Base-by-base conservation (phyloP, 805 yeast genomes). In the Peterozyma xylosa region DNA sequence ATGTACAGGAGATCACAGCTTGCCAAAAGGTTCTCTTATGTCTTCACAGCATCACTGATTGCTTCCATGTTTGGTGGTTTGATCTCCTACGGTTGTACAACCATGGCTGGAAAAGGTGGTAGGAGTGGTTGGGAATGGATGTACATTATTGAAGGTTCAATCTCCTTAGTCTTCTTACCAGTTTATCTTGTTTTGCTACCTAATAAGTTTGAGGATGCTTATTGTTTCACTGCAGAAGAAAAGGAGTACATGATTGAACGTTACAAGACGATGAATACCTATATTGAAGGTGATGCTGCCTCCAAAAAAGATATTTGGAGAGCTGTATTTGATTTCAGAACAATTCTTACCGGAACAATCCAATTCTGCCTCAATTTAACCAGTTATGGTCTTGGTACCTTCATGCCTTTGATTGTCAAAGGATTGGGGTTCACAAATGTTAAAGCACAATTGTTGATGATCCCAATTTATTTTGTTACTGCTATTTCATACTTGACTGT, bases 61-160 rank as follows among this genome's bases (percentile, higher is more conserved):
- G 71, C 80, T 9, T 72, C 77, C 37, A 77, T 78, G 1, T 74
- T 78, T 55, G 78, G 80, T 42, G 82, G 83, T n/a, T 57, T 73
- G 18, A 63, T 74, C 29, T 69, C 73, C 0, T 68, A 64, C 46
- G 80, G 74, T 16, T 63, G 77, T 40, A 45, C 55, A 3, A 53
- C 57, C 30, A 54, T 60, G 35, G 44, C 58, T 21, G 50, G 60
- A 2, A 51, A 52, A 1, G 46, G 45, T 10, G 39, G 41, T 13
- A 37, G 40, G 27, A 41, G 18, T 15, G 47, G 50, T 21, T 38
- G 46, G 80, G 59, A 76, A 47, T 78, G 79, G 74, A 64, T 77
- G 48, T 78, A 67, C 55, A 64, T 78, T 45, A 63, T 78, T 37
- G 82, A 78, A 52, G 80, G 76, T 4, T 45, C 61, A 5, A 51